Evolutionary conservation across 768 basidiomycete species (phyloP), one percentile per base, ranked within the genome.

Genomic region (Mycena crocata): DNA sequence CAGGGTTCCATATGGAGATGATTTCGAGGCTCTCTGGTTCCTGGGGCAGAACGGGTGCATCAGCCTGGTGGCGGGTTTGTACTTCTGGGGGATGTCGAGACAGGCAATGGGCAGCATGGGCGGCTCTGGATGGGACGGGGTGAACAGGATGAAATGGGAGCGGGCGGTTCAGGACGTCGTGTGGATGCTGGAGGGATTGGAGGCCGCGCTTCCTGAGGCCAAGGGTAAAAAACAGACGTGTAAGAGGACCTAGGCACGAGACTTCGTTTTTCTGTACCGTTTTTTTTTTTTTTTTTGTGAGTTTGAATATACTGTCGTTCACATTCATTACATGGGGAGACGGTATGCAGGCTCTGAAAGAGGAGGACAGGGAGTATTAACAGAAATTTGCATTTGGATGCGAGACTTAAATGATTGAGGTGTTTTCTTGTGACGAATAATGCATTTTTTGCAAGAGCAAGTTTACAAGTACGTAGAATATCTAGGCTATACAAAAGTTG

Each of bases 1-100:
- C n/a, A 23, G 50, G 13, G 30, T 5, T 5, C 23, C 13, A 9
- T 54, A 54, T 23, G 21, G 15, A 17, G 30, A 54, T 5, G 49
- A 54, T 6, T 54, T 32, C 34, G 52, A 39, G n/a, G 12, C n/a
- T 5, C 30, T 54, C 12, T 35, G 34, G 35, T 54, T 24, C n/a
- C 52, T n/a, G 26, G 52, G 52, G 8, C 52, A 35, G 34, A 54
- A 54, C 23, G 52, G 52, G 34, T 35, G 52, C 24, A 4, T 39
- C 2, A 24, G 52, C 14, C 19, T 54, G 17, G 52, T 54, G 19
- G 52, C 52, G 37, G 19, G 34, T 17, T 23, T 54, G 35, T 54
- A 54, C 24, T 54, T 54, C 37, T 54, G 52, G 52, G 52, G 52
- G 14, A 15, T n/a, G 15, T 48, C 46, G 24, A 48, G 46, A 7